Conservation (phyloP, 441 rosid species). For the Erodium texanum region DNA sequence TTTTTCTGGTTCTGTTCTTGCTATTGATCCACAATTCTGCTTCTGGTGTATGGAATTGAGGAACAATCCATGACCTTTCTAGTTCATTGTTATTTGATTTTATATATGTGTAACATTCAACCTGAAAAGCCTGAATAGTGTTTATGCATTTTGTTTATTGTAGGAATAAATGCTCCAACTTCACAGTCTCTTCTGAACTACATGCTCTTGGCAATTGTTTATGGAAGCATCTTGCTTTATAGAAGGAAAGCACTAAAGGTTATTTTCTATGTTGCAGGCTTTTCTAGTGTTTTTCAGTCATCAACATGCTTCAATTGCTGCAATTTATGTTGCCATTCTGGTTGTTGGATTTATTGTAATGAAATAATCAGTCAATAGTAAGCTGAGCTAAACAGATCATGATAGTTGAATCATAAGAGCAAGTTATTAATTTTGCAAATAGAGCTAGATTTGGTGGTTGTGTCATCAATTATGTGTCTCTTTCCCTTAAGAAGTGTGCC, state of each 20-base stretch:
- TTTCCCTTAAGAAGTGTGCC: not conserved
- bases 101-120: not conserved
- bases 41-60: not conserved
- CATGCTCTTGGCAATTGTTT: constrained; percentile 48
- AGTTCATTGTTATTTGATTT: not conserved
- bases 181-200: constrained; percentile 70
- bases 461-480: not conserved
- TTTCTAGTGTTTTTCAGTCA: not conserved
- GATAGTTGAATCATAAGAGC: too few species aligned
- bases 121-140: not conserved
- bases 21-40: not conserved
- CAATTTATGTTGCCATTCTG: not conserved
- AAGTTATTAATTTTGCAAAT: too few species aligned
- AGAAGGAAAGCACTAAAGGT: constrained; percentile 50
- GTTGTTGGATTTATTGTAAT: not conserved
- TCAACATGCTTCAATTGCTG: not conserved
- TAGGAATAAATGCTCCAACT: constrained; percentile 78
- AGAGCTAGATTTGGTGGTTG: too few species aligned
- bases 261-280: constrained; percentile 14
- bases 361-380: not conserved
- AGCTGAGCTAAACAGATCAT: too few species aligned
- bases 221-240: constrained; percentile 58
- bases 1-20: not conserved
- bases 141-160: constrained; percentile 9
- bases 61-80: not conserved